Conservation (phyloP, 2,329 filamentous ascomycete genomes). For the Claviceps lovelessii region DNA sequence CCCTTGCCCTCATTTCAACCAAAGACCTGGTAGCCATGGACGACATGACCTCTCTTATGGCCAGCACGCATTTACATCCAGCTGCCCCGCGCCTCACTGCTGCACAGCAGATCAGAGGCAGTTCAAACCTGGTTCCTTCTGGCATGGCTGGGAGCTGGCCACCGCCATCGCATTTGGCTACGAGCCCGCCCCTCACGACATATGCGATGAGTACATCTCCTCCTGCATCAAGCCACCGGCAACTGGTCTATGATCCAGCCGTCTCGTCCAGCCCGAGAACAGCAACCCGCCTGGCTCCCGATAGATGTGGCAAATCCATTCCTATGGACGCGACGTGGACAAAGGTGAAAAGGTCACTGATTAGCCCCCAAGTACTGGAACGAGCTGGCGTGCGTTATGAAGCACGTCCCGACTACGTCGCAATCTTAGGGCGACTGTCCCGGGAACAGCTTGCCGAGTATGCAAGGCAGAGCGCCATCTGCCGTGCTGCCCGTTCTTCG, state of each 20-base stretch:
- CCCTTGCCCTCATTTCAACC: constrained; percentile 38
- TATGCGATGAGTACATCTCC: constrained; percentile 14
- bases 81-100: constrained; percentile 20
- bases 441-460: constrained; percentile 37
- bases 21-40: constrained; percentile 38
- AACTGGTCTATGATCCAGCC: not conserved
- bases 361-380: constrained; percentile 41
- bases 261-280: constrained; percentile 16
- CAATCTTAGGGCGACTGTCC: constrained; percentile 40
- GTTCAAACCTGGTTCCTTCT: constrained; percentile 21
- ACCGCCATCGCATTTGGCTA: constrained; percentile 10
- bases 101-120: constrained; percentile 19
- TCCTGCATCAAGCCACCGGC: constrained; percentile 14
- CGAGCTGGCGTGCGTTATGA: constrained; percentile 42
- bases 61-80: constrained; percentile 26
- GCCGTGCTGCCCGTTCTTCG: constrained; percentile 26
- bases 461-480: constrained; percentile 33
- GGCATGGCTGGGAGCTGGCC: constrained; percentile 16
- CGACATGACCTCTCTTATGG: constrained; percentile 25
- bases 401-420: constrained; percentile 44
- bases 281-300: constrained; percentile 34
- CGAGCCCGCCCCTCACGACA: constrained; percentile 19
- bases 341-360: constrained; percentile 35
- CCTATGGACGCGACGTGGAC: constrained; percentile 43
- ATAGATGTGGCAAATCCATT: constrained; percentile 42